Base-by-base conservation (phyloP, 1,139 yeast species). In the Debaryomyces nepalensis region DNA sequence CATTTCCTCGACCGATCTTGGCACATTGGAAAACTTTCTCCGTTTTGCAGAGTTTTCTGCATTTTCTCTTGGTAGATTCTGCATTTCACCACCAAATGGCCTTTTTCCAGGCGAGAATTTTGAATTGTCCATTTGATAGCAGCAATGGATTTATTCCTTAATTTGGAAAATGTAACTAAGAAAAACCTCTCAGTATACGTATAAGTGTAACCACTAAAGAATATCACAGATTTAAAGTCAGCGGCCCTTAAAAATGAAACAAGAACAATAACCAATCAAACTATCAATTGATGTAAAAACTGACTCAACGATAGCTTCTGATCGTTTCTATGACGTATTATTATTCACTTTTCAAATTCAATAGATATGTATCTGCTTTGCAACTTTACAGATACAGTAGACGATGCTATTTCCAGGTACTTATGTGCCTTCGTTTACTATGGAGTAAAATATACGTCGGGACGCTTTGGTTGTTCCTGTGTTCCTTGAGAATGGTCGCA, bases 21-120 rank as follows among this genome's bases (percentile, higher is more conserved):
- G 53, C 3, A 39, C 42, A 12, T 48, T 39, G 2, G 52, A 40
- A 18, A 43, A 14, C 33, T 45, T 53, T 19, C 39, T 50, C 23
- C 39, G 33, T 39, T 44, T 46, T 21, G 22, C 6, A 24, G 19
- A 4, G 6, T 23, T 21, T 9, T 18, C 30, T n/a, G 26, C 31
- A 2, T 24, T 15, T 3, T 34, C 37, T 8, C 15, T 5, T 10
- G 18, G 11, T n/a, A 21, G 15, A 34, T 16, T 24, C n/a, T 15
- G 30, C 23, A 34, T 34, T 15, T 34, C 37, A 12, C 26, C 23
- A 5, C 9, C n/a, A 34, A 34, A 24, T 4, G 24, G 21, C 24
- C 37, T 23, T 24, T 34, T 34, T 9, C 22, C 8, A 7, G 37
- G 37, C 24, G 37, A 24, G 7, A 34, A 24, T 4, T 24, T 24